A percentile compares a stretch with the other conserved stretches of the same genome.
phyloP scores from a whole-genome alignment of 2,329 filamentous ascomycete species.

The Fusarium newnesense region DNA sequence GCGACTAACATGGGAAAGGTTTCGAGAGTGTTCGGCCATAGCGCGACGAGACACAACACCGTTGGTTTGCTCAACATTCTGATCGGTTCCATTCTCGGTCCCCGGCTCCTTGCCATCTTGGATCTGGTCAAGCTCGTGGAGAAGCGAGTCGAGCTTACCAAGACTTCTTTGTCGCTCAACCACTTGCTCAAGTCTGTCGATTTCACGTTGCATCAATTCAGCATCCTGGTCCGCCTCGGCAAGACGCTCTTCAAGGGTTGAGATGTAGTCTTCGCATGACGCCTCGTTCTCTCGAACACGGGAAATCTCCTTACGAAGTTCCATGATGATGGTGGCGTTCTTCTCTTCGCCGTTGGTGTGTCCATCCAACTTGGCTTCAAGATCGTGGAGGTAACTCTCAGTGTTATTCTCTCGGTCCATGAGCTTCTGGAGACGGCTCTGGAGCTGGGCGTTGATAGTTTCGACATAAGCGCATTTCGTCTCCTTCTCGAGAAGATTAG shows the following conservation, averaged over 20 bases:
- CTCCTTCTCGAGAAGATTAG: slow-evolving; percentile 88
- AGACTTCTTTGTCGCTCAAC: slow-evolving; percentile 95
- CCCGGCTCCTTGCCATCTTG: slow-evolving; percentile 64
- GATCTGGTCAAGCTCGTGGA: slow-evolving; percentile 88
- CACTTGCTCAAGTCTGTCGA: slow-evolving; percentile 92
- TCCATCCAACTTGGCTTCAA: slow-evolving; percentile 90
- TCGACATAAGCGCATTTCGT: slow-evolving; percentile 93
- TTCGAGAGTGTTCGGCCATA: slow-evolving; percentile 63
- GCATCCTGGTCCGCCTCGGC: slow-evolving; percentile 96
- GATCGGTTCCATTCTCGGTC: slow-evolving; percentile 40
- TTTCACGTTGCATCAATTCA: slow-evolving; percentile 96
- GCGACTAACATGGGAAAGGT: slow-evolving; percentile 64
- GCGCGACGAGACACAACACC: slow-evolving; percentile 56
- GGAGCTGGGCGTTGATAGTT: slow-evolving; percentile 89
- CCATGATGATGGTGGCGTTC: slow-evolving; percentile 83
- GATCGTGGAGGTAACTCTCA: slow-evolving; percentile 90
- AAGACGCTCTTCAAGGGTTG: slow-evolving; percentile 91
- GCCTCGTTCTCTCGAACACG: slow-evolving; percentile 90
- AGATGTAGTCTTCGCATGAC: slow-evolving; percentile 95
- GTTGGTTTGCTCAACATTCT: slow-evolving; percentile 47
- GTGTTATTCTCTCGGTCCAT: slow-evolving; percentile 92
- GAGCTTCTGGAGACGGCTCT: slow-evolving; percentile 89
- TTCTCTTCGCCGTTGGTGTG: slow-evolving; percentile 93
- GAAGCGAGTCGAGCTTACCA: slow-evolving; percentile 90
- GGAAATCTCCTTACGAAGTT: slow-evolving; percentile 90